Percentiles rank a stretch among this genome's conserved stretches.
Evolutionary conservation across 495 filamentous ascomycete species (phyloP).

Genomic region (Daldinia caldariorum): DNA sequence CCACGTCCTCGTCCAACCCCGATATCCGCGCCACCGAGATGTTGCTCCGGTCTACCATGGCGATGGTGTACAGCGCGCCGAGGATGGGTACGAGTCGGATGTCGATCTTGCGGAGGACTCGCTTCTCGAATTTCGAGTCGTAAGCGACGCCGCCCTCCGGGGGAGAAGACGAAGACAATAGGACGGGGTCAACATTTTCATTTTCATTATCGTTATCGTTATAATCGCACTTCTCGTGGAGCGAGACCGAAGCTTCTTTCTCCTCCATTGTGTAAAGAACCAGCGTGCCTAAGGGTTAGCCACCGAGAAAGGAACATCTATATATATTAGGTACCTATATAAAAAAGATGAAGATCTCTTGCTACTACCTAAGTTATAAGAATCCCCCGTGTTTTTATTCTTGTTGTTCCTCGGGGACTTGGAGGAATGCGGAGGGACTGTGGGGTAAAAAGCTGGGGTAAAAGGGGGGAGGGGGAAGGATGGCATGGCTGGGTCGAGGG

Average conservation of each 20-base stretch:
- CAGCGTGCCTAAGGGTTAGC: too few relatives aligned
- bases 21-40: constrained; percentile 54
- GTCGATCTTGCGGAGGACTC: constrained; percentile 71
- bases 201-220: too few relatives aligned
- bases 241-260: constrained; percentile 33
- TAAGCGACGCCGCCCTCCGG: background rate
- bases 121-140: constrained; percentile 38
- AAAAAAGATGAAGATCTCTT: background rate
- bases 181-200: too few relatives aligned
- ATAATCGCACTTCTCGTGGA: constrained; percentile 36
- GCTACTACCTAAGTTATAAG: background rate
- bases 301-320: background rate
- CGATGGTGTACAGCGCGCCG: constrained; percentile 49
- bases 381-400: constrained; percentile 1
- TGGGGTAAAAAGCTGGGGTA: constrained; percentile 38
- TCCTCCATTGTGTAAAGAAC: constrained; percentile 21
- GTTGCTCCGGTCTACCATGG: constrained; percentile 49
- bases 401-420: constrained; percentile 1
- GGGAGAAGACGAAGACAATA: background rate
- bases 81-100: constrained; percentile 66
- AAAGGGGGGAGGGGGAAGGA: constrained; percentile 1
- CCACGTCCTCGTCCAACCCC: constrained; percentile 58
- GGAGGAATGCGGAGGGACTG: constrained; percentile 20
- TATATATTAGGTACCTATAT: too few relatives aligned
- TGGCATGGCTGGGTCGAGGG: background rate